These are phyloP conservation scores for Cochlearia excelsa DNA, from an alignment of 345 rosid genomes.

Conservation along the genomic window DNA sequence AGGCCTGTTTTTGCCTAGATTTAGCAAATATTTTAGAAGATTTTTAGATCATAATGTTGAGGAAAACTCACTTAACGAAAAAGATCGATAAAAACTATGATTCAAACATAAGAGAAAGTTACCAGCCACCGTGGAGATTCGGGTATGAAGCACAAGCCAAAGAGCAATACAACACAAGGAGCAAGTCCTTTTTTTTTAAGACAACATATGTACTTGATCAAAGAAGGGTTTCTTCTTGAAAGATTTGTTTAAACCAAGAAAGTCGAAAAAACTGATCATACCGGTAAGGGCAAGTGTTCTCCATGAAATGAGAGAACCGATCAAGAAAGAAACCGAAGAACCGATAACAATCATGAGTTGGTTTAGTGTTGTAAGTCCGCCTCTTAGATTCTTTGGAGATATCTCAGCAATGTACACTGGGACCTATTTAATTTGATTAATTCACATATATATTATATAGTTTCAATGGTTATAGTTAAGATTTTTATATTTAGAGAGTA, in stretches of 20 bases:
- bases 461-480: too few relatives aligned
- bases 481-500: not conserved
- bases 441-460: not conserved
- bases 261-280: constrained; percentile 22
- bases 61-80: not conserved
- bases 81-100: not conserved
- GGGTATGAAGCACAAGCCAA: constrained; percentile 68
- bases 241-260: not conserved
- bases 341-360: constrained; percentile 82
- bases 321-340: constrained; percentile 57
- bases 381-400: constrained; percentile 83
- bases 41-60: not conserved
- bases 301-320: constrained; percentile 73
- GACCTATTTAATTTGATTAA: constrained; percentile 42
- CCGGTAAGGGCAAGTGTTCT: constrained; percentile 76
- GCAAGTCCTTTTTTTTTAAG: constrained; percentile 46
- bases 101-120: constrained; percentile 14
- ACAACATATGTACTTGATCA: constrained; percentile 12
- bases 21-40: not conserved
- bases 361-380: constrained; percentile 84
- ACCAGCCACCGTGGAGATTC: constrained; percentile 98
- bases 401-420: constrained; percentile 90
- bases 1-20: constrained; percentile 67
- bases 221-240: not conserved
- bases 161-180: constrained; percentile 68